Conservation (phyloP, 495 filamentous ascomycete species). For the Penicillium mononematosum region DNA sequence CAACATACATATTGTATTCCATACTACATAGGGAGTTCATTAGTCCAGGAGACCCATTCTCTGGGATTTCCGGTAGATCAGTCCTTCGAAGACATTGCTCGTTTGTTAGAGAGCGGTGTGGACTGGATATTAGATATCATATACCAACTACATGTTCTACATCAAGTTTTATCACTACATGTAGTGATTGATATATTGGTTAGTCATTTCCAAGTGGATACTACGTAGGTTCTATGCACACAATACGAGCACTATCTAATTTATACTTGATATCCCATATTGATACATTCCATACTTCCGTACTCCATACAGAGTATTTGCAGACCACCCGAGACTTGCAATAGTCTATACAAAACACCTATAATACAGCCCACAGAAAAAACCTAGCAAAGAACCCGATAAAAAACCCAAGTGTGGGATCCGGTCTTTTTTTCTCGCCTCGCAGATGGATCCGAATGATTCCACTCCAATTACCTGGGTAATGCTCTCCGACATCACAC, state of each 20-base stretch:
- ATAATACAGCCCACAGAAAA: slow-evolving; percentile 9
- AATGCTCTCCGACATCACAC: slow-evolving; percentile 2
- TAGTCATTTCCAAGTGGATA: slow-evolving; percentile 4
- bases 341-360: slow-evolving; percentile 14
- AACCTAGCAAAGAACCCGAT: neutral
- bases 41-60: neutral
- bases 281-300: slow-evolving; percentile 10
- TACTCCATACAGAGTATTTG: slow-evolving; percentile 4
- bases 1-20: neutral
- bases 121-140: neutral
- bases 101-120: slow-evolving; percentile 5
- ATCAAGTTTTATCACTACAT: neutral
- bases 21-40: neutral
- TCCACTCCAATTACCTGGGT: slow-evolving; percentile 1
- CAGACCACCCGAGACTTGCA: slow-evolving; percentile 12
- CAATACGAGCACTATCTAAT: neutral
- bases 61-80: slow-evolving; percentile 10
- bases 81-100: neutral
- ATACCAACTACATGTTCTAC: slow-evolving; percentile 6
- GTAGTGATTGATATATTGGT: neutral
- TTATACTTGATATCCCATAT: slow-evolving; percentile 4
- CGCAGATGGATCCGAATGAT: slow-evolving; percentile 8
- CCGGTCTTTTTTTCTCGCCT: neutral
- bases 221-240: neutral
- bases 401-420: slow-evolving; percentile 11